Base-by-base conservation (phyloP, 192 early-diverging fungal genomes). In the Umbelopsis sp. region DNA sequence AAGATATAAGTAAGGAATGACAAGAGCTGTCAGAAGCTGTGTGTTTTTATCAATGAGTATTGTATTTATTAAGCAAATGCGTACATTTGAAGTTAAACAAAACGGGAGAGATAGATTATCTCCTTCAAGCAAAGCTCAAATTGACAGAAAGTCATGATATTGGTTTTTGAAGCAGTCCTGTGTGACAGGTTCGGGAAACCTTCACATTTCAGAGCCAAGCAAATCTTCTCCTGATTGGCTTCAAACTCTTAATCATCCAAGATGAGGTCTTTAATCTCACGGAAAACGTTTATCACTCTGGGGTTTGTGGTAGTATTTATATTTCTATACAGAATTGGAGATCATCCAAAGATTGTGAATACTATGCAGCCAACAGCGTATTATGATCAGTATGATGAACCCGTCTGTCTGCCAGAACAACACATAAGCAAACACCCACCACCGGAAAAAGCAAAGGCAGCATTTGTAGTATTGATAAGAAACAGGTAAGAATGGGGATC, bases 391-490 rank as follows among this genome's bases (percentile, higher is more conserved):
- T 81, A 81, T 44, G 79, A 81, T 72, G 79, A 77, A 20, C 50
- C 51, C 16, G 74, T 62, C 2, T 81, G 79, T 65, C 36, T 81
- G 36, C 79, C 79, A 4, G 67, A 81, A 36, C 69, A 49, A 22
- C 68, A 54, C 44, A 34, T 81, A 12, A 43, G 70, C n/a, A 67
- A 43, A 17, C 49, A 72, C 34, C 79, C 79, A 29, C 79, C 79
- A n/a, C 26, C 38, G 45, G 65, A 52, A 25, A 81, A 74, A 73
- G 79, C 79, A 38, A 83, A 84, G 12, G 91, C 86, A 4, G 88
- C 86, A 0, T 73, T 92, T 20, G 86, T 91, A 9, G 85, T 88
- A 12, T 72, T 93, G 26, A 88, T 90, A 56, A 77, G 89, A 54
- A 92, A 93, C 83, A 80, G 69, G 79, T 80, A 73, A 69, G 43